Conservation (phyloP, 1,139 yeast genomes). For the Protomyces inouyei region DNA sequence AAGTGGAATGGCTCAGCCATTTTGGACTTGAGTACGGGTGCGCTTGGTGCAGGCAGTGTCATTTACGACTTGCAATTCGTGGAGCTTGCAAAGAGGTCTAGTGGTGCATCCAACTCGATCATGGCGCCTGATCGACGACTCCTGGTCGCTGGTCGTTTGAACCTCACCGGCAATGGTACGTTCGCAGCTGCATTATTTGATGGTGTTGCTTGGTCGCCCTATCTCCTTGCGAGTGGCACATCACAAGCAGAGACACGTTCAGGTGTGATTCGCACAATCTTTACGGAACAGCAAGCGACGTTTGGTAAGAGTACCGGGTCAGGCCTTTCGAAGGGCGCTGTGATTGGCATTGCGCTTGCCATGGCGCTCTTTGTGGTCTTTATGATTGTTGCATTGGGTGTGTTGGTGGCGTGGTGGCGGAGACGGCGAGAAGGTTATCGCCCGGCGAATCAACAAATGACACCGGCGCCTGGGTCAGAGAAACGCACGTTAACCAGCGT, state of each 20-base stretch:
- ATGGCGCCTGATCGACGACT: constrained; percentile 49
- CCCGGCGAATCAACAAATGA: constrained; percentile 19
- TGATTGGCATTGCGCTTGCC: constrained; percentile 82
- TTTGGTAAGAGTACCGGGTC: constrained; percentile 31
- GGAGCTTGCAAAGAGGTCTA: constrained; percentile 34
- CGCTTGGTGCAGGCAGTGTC: constrained; percentile 37
- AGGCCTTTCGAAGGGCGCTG: constrained; percentile 57
- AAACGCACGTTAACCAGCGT: neutral
- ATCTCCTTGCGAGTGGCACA: constrained; percentile 44
- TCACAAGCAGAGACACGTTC: constrained; percentile 30
- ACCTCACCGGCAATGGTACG: constrained; percentile 51
- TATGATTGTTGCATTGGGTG: constrained; percentile 59
- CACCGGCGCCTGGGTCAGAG: neutral
- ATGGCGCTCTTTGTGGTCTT: constrained; percentile 78
- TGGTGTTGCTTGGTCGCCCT: constrained; percentile 70
- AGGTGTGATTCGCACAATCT: constrained; percentile 36
- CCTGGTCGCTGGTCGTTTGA: constrained; percentile 59
- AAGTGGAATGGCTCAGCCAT: constrained; percentile 38
- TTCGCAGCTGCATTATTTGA: constrained; percentile 67
- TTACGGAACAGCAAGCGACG: constrained; percentile 27
- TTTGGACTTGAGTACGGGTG: constrained; percentile 39
- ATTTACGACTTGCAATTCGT: constrained; percentile 40
- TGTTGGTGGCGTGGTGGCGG: constrained; percentile 51
- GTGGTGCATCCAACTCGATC: constrained; percentile 40
- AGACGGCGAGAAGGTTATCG: constrained; percentile 45